phyloP scores from a whole-genome alignment of 2,329 filamentous ascomycete genomes.

The Cadophora luteo-olivacea region DNA sequence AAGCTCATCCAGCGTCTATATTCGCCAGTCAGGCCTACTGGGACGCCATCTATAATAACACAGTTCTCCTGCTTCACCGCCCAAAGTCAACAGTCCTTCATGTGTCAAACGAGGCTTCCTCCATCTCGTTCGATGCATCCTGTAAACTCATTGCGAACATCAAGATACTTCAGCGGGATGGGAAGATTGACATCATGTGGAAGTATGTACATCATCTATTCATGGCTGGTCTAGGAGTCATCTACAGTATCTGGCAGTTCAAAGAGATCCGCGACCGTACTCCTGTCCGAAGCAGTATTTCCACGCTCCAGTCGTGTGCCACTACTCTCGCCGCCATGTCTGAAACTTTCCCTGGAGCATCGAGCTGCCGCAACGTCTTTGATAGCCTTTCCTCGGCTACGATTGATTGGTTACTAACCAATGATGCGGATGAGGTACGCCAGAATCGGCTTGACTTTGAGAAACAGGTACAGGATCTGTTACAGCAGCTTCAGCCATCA shows the following conservation, averaged over 20 bases:
- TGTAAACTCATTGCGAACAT: conserved; percentile 42
- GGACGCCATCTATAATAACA: conserved; percentile 44
- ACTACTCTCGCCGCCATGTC: conserved; percentile 45
- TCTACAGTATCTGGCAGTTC: conserved; percentile 46
- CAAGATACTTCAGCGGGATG: conserved; percentile 44
- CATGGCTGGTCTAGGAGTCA: conserved; percentile 44
- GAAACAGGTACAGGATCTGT: conserved; percentile 22
- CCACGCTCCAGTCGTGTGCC: conserved; percentile 43
- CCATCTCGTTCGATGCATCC: conserved; percentile 41
- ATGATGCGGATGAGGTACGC: conserved; percentile 15
- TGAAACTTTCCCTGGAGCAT: conserved; percentile 45
- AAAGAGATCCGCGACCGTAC: conserved; percentile 43
- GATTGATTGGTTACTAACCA: conserved; percentile 39
- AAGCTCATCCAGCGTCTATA: conserved; percentile 41
- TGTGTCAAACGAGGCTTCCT: conserved; percentile 37
- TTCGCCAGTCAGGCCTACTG: conserved; percentile 44
- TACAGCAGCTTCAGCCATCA: conserved; percentile 16
- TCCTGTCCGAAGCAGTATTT: conserved; percentile 26
- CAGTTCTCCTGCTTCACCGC: conserved; percentile 44
- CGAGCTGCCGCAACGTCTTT: conserved; percentile 43
- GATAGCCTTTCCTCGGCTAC: conserved; percentile 43
- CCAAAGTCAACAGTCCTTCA: conserved; percentile 39
- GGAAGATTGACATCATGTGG: conserved; percentile 44
- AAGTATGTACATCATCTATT: conserved; percentile 45
- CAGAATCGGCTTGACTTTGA: conserved; percentile 16